Evolutionary conservation across 768 basidiomycete species (phyloP).

Genomic region (Lepiota brunneoincarnata): DNA sequence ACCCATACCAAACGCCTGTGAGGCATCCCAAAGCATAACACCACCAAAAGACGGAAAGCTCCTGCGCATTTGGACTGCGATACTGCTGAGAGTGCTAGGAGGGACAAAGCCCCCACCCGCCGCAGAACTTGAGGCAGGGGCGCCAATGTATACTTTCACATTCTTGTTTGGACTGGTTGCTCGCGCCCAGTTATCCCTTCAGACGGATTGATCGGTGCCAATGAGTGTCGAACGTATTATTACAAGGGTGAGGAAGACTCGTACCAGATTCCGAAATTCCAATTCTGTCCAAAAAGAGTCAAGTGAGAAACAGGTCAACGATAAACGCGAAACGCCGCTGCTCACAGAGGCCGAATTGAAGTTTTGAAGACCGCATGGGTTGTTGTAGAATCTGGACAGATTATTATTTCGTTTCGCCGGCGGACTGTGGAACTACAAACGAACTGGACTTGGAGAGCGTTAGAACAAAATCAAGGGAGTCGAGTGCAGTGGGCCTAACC

Average conservation of each 20-base stretch:
- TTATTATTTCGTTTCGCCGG: not conserved
- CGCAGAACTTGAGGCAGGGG: conserved; percentile 54
- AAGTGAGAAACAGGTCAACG: conserved; percentile 6
- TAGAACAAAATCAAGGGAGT: not conserved
- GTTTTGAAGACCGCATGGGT: conserved; percentile 47
- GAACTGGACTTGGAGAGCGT: conserved; percentile 30
- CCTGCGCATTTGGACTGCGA: conserved; percentile 47
- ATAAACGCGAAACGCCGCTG: conserved; percentile 6
- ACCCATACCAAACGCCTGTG: conserved; percentile 44
- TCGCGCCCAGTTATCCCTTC: conserved; percentile 66
- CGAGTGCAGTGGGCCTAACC: conserved; percentile 27
- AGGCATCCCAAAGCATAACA: conserved; percentile 53
- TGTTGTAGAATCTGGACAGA: conserved; percentile 53
- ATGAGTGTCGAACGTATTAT: not conserved
- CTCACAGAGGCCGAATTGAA: conserved; percentile 49
- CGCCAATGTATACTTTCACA: conserved; percentile 66
- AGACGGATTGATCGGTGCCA: not conserved
- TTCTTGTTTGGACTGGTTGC: conserved; percentile 54
- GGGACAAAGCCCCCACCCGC: conserved; percentile 61
- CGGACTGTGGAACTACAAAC: conserved; percentile 6
- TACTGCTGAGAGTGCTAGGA: conserved; percentile 41
- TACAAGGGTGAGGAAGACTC: not conserved
- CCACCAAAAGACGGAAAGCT: conserved; percentile 69
- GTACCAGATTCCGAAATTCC: conserved; percentile 62
- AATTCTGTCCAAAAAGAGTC: conserved; percentile 37